A percentile compares a stretch with the other conserved stretches of the same genome.
phyloP scores from a whole-genome alignment of 495 filamentous ascomycete species.

The Neurospora sp. region DNA sequence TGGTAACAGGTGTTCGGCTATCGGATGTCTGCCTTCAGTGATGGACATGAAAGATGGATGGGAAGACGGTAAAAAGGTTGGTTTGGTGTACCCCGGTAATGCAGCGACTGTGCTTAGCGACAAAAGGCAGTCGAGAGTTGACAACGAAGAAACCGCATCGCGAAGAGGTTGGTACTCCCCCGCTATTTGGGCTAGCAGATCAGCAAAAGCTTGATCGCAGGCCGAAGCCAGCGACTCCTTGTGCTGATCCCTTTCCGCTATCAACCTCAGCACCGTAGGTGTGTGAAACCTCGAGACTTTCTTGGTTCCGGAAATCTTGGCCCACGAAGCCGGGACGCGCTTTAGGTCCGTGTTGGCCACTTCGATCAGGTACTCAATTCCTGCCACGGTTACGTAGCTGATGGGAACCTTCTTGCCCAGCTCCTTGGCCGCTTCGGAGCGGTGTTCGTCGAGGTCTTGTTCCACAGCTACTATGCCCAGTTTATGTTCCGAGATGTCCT shows the following conservation, averaged over 20 bases:
- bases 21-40: slow-evolving; percentile 76
- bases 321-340: slow-evolving; percentile 85
- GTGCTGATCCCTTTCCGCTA: slow-evolving; percentile 88
- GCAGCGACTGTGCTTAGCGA: slow-evolving; percentile 74
- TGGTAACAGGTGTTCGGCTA: slow-evolving; percentile 86
- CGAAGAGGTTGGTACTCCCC: slow-evolving; percentile 79
- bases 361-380: slow-evolving; percentile 92
- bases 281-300: slow-evolving; percentile 90
- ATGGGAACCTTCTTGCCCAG: slow-evolving; percentile 58
- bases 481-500: slow-evolving; percentile 77
- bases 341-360: slow-evolving; percentile 72
- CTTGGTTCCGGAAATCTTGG: slow-evolving; percentile 90
- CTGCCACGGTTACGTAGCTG: slow-evolving; percentile 68
- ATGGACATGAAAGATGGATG: slow-evolving; percentile 62
- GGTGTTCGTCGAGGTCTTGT: slow-evolving; percentile 71
- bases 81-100: slow-evolving; percentile 86
- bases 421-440: slow-evolving; percentile 56
- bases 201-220: slow-evolving; percentile 74
- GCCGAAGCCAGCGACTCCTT: slow-evolving; percentile 87
- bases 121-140: slow-evolving; percentile 80
- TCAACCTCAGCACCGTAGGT: slow-evolving; percentile 70
- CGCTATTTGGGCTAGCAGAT: slow-evolving; percentile 61
- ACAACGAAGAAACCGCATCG: slow-evolving; percentile 77
- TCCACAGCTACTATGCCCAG: slow-evolving; percentile 88
- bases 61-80: slow-evolving; percentile 52